phyloP scores from a whole-genome alignment of 2,329 filamentous ascomycete genomes.

The Fusarium anguioides region DNA sequence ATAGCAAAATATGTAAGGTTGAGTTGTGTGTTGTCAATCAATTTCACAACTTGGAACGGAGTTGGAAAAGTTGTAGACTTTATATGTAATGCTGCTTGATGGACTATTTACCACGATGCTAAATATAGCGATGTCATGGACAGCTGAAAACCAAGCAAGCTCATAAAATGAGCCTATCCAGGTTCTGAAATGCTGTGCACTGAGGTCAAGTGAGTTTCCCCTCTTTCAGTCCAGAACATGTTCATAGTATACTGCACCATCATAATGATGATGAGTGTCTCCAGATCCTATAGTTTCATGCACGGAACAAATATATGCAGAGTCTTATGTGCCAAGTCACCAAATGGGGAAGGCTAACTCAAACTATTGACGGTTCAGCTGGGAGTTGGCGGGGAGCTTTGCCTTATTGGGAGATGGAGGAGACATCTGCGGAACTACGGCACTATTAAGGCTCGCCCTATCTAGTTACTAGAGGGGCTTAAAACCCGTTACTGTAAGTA shows the following conservation, averaged over 20 bases:
- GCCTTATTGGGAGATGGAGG: too few species aligned
- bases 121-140: rapidly evolving
- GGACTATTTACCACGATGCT: rapidly evolving
- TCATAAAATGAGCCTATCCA: not conserved
- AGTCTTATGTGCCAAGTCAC: not conserved
- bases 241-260: not conserved
- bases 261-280: not conserved
- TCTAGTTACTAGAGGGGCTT: too few species aligned
- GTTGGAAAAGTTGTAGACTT: not conserved
- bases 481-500: too few species aligned
- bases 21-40: not conserved
- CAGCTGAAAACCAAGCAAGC: not conserved
- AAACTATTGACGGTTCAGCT: constrained; percentile 1
- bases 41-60: not conserved
- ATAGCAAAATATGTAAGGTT: not conserved
- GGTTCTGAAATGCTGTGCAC: not conserved
- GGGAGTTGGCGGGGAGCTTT: not conserved
- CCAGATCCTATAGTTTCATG: not conserved
- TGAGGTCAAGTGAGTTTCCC: not conserved
- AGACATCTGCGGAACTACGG: too few species aligned
- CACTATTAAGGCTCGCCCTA: too few species aligned
- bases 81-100: rapidly evolving
- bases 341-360: not conserved
- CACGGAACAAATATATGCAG: not conserved
- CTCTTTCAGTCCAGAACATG: not conserved